phyloP scores from a whole-genome alignment of 2,329 filamentous ascomycete species.

The Aspergillus amoenus region DNA sequence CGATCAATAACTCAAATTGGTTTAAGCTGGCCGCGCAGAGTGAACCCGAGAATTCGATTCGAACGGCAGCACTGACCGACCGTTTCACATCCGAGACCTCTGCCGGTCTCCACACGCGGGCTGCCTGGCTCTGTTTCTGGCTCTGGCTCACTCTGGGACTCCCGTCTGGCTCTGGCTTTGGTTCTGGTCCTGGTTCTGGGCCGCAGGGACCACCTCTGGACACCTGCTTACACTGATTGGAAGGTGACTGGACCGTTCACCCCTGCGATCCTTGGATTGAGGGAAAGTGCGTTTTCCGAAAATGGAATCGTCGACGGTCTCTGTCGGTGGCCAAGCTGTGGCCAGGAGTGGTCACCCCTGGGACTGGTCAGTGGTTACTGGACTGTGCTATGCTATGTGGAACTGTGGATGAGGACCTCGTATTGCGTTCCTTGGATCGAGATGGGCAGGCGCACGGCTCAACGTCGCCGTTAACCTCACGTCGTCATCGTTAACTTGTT shows the following conservation, averaged over 20 bases:
- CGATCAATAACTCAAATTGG: too few relatives aligned
- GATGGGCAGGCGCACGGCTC: background rate
- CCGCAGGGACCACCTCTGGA: background rate
- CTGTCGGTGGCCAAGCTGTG: too few relatives aligned
- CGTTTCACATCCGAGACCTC: conserved; percentile 16
- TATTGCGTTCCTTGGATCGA: background rate
- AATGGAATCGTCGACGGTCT: background rate
- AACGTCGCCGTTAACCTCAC: background rate
- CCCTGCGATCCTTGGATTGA: background rate
- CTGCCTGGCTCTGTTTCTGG: too few relatives aligned
- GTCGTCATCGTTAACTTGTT: too few relatives aligned
- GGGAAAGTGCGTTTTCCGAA: conserved; percentile 5
- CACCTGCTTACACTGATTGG: background rate
- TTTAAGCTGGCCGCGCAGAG: too few relatives aligned
- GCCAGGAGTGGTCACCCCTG: too few relatives aligned
- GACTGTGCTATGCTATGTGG: too few relatives aligned
- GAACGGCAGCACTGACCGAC: conserved; percentile 4
- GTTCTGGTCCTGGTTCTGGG: conserved; percentile 10
- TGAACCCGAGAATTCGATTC: background rate
- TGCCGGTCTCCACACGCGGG: background rate
- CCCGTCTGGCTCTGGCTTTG: background rate
- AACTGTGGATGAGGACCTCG: background rate
- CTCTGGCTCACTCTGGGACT: too few relatives aligned
- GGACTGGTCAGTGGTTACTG: too few relatives aligned
- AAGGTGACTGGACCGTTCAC: background rate